A percentile compares a stretch with the other conserved stretches of the same genome.
Evolutionary conservation across 495 filamentous ascomycete genomes (phyloP).

Genomic region (Rhypophila decipiens): DNA sequence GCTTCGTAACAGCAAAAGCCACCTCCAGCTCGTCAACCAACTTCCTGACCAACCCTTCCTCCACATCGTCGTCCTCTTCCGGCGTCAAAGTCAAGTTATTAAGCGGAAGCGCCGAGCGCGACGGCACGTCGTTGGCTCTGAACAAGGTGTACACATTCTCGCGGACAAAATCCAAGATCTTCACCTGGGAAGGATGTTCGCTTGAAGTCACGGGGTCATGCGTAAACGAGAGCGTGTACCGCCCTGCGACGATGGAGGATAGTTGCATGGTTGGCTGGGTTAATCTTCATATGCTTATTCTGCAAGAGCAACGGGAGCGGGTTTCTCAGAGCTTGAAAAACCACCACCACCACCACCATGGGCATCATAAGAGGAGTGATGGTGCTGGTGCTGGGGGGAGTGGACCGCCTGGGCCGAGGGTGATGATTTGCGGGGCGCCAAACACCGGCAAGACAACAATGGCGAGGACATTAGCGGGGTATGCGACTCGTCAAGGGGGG

Average conservation of each 20-base stretch:
- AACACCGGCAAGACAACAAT: slow-evolving; percentile 82
- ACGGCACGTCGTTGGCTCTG: slow-evolving; percentile 87
- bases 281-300: slow-evolving; percentile 82
- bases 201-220: slow-evolving; percentile 59
- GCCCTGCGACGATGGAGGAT: slow-evolving; percentile 78
- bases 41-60: no score
- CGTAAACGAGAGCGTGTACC: slow-evolving; percentile 38
- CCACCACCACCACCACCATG: no score
- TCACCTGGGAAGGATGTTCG: slow-evolving; percentile 82
- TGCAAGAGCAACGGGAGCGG: slow-evolving; percentile 52
- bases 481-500: slow-evolving; percentile 68
- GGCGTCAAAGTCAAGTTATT: slow-evolving; percentile 50
- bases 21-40: no score
- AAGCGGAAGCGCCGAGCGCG: slow-evolving; percentile 83
- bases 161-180: slow-evolving; percentile 79
- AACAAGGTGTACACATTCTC: slow-evolving; percentile 76
- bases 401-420: slow-evolving; percentile 50
- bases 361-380: not conserved
- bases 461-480: slow-evolving; percentile 71
- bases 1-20: no score
- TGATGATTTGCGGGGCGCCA: slow-evolving; percentile 76
- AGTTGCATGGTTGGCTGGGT: slow-evolving; percentile 76
- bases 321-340: no score
- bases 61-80: slow-evolving; percentile 40
- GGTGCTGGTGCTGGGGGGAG: not conserved